Base-by-base conservation (phyloP, 2,329 filamentous ascomycete species). In the Cladophialophora yegresii region DNA sequence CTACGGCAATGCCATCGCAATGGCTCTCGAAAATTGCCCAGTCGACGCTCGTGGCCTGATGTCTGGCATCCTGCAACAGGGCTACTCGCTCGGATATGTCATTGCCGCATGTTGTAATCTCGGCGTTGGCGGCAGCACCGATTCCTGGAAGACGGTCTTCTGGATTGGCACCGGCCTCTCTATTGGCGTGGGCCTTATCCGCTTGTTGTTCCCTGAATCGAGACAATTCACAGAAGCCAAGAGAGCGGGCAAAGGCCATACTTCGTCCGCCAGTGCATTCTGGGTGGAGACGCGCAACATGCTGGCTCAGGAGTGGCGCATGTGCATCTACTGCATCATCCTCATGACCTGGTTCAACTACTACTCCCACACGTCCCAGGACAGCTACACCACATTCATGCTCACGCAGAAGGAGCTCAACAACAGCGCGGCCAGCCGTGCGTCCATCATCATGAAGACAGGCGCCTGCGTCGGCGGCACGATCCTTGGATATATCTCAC, bases 331-430 rank as follows among this genome's bases (percentile, higher is more conserved):
- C 80, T 90, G 88, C 75, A 80, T 90, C 75, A 82, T 93, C 67
- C 80, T 93, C 58, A 92, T 93, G 90, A 89, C 87, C 0, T 90
- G 88, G 75, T 87, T 87, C 80, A 88, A 87, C 77, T 87, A 82
- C 75, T 92, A 90, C 79, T 89, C 87, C 57, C 90, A 93, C 79
- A 91, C 89, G 1, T 89, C 86, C 26, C 90, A 93, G 75, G 90
- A 93, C 78, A 89, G 85, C 55, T 93, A 92, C 79, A 92, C 90
- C 0, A 92, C 90, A 2, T 92, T 92, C 74, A 89, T 93, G 87
- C 81, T 88, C 45, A 83, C 83, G 4, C 83, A 91, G 71, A 92
- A 93, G 77, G 85, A 87, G 67, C 81, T 93, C 64, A 72, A 81
- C 61, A 88, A 90, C 71, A 73, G 79, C 1, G 82, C 81, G 0